Evolutionary conservation across 169 alveolate genomes (phyloP).

Genomic region (Eimeria maxima): DNA sequence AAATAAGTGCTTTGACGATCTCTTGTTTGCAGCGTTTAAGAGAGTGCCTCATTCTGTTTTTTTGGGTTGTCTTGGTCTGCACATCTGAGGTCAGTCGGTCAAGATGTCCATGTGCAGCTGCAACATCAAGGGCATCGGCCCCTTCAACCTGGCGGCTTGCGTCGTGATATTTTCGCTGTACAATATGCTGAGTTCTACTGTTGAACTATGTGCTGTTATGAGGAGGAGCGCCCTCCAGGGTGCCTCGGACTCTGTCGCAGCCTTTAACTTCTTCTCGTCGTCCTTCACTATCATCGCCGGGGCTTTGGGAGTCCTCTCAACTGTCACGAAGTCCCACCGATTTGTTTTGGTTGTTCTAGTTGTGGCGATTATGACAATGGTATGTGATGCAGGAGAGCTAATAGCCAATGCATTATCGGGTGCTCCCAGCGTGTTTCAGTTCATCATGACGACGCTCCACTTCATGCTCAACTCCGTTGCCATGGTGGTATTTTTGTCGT

Average conservation of each 20-base stretch:
- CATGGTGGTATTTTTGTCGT: constrained; percentile 71
- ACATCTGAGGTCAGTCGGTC: neutral
- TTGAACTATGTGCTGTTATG: constrained; percentile 67
- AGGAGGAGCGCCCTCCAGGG: neutral
- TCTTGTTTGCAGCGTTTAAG: neutral
- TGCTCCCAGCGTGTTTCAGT: constrained; percentile 69
- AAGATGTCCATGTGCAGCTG: constrained; percentile 43
- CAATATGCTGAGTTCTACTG: constrained; percentile 63
- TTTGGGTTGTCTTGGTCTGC: neutral
- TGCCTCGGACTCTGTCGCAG: constrained; percentile 19
- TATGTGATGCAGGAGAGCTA: constrained; percentile 72
- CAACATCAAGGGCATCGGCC: constrained; percentile 63
- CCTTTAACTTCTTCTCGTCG: constrained; percentile 73
- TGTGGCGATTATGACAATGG: constrained; percentile 72
- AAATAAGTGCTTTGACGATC: neutral
- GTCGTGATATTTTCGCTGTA: constrained; percentile 78
- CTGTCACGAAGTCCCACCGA: constrained; percentile 47
- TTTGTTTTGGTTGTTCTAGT: constrained; percentile 66
- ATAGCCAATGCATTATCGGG: constrained; percentile 73
- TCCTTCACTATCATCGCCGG: constrained; percentile 78
- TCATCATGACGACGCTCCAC: constrained; percentile 69
- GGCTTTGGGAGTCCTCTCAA: constrained; percentile 76
- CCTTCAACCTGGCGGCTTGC: constrained; percentile 75
- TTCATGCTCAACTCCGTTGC: constrained; percentile 57
- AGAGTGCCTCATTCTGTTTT: neutral